Conservation (phyloP, 75 land plant genomes). For the Chamaecyparis obtusa region DNA sequence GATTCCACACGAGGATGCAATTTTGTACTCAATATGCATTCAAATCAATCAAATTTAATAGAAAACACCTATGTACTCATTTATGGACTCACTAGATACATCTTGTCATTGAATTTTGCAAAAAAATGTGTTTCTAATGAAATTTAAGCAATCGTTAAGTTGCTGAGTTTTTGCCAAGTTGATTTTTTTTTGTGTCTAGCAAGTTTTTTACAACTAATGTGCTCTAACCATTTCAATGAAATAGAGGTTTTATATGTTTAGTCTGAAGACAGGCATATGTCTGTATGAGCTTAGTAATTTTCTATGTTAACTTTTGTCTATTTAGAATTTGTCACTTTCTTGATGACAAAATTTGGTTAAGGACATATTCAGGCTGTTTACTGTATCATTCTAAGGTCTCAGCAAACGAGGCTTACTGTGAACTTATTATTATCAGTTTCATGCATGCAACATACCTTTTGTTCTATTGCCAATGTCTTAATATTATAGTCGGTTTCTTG, state of each 20-base stretch:
- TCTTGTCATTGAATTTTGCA: too few species aligned
- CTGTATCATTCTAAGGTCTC: not conserved
- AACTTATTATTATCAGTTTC: not conserved
- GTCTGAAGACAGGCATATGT: not conserved
- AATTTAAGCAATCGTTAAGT: too few species aligned
- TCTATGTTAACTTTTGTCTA: not conserved
- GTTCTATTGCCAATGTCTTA: not conserved
- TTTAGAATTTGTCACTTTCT: not conserved
- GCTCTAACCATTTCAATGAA: not conserved
- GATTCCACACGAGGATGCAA: too few species aligned
- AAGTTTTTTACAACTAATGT: not conserved
- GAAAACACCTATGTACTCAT: too few species aligned
- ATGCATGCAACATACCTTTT: not conserved
- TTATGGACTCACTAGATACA: too few species aligned
- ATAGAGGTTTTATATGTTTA: not conserved
- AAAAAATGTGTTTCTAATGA: too few species aligned
- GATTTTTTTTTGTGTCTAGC: too few species aligned
- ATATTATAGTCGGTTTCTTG: not conserved
- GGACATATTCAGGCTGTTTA: not conserved
- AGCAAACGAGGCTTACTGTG: not conserved
- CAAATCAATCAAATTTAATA: too few species aligned
- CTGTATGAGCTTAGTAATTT: not conserved
- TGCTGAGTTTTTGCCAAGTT: too few species aligned
- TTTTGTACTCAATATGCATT: too few species aligned
- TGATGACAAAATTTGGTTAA: not conserved